Conservation (phyloP, 129 eudicot genomes). For the Chrysanthemum seticuspe region DNA sequence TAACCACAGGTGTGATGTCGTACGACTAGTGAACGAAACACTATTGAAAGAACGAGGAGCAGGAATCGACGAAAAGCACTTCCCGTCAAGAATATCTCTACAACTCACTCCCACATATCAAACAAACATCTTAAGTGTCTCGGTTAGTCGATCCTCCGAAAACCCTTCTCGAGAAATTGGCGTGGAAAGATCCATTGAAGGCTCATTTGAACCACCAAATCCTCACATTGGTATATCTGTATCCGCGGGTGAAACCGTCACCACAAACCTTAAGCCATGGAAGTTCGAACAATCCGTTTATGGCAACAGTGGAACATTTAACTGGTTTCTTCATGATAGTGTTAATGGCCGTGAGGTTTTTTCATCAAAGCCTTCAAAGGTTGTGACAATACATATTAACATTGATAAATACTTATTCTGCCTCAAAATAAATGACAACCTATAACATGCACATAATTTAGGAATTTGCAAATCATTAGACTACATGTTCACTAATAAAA, state of each 20-base stretch:
- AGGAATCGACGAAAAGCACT: constrained; percentile 77
- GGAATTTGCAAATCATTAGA: no score
- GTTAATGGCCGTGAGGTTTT: constrained; percentile 71
- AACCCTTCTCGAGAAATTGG: constrained; percentile 73
- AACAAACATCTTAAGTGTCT: constrained; percentile 62
- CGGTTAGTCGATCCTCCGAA: constrained; percentile 75
- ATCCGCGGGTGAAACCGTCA: constrained; percentile 62
- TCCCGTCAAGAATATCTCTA: constrained; percentile 80
- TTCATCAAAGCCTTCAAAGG: constrained; percentile 63
- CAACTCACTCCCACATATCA: constrained; percentile 67
- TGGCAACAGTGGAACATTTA: constrained; percentile 60
- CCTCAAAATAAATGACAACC: no score
- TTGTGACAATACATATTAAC: no score
- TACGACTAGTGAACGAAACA: constrained; percentile 51
- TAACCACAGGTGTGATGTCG: constrained; percentile 62
- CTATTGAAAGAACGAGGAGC: constrained; percentile 72
- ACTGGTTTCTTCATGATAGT: constrained; percentile 83
- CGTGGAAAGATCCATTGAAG: constrained; percentile 59
- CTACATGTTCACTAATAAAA: no score
- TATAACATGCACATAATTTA: not conserved
- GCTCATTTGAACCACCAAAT: constrained; percentile 64
- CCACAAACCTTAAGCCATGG: constrained; percentile 83
- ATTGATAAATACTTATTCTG: no score
- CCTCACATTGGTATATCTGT: constrained; percentile 48
- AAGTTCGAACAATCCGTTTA: constrained; percentile 82